Evolutionary conservation across 345 rosid species (phyloP).

Genomic region (Eucalyptus decipiens): DNA sequence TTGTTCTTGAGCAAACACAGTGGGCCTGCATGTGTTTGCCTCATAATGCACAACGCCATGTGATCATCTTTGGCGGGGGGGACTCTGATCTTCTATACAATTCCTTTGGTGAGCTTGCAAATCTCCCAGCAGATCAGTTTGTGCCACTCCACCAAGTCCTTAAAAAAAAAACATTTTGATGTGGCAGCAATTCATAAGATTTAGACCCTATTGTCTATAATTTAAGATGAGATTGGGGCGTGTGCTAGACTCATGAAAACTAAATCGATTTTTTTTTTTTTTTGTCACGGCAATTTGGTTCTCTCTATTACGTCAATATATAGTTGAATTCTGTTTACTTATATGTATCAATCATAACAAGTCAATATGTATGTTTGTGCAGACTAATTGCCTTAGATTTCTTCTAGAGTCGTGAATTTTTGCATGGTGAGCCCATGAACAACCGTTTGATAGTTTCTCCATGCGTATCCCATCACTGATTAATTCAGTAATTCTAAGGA

Average conservation of each 20-base stretch:
- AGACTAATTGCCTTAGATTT: neutral
- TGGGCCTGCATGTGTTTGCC: conserved; percentile 61
- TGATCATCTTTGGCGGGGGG: conserved; percentile 19
- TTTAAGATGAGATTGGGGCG: neutral
- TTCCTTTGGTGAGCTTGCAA: neutral
- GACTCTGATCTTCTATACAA: neutral
- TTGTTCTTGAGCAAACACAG: conserved; percentile 49
- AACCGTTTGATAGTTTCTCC: neutral
- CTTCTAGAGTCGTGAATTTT: neutral
- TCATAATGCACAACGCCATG: conserved; percentile 44
- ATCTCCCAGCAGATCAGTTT: neutral
- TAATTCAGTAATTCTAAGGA: neutral
- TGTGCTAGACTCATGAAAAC: neutral
- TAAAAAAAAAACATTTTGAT: neutral
- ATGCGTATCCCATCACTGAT: neutral
- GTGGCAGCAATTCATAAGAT: neutral
- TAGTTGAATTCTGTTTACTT: neutral
- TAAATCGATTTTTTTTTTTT: neutral
- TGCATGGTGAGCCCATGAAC: neutral
- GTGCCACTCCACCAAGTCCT: neutral
- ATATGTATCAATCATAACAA: neutral
- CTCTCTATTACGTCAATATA: neutral
- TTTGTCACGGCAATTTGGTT: neutral
- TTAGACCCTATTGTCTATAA: neutral
- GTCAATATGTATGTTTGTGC: neutral